A percentile compares a stretch with the other conserved stretches of the same genome.
phyloP scores from a whole-genome alignment of 1,284 basidiomycete species.

The Cryptococcus jaspeensis region DNA sequence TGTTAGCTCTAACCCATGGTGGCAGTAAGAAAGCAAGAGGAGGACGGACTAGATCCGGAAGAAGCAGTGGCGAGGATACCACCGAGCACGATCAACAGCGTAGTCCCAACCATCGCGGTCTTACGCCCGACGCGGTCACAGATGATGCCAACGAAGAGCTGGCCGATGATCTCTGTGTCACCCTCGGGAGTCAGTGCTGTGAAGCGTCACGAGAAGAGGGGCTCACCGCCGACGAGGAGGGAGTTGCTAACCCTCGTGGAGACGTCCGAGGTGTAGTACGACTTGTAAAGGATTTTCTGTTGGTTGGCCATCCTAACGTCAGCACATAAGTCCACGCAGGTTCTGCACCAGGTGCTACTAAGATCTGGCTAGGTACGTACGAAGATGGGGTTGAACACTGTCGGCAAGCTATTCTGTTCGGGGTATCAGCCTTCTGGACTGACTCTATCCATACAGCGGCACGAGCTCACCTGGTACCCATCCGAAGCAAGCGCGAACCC shows the following conservation, averaged over 20 bases:
- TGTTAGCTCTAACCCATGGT: background rate
- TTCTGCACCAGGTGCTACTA: no score
- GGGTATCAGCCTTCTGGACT: background rate
- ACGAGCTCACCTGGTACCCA: conserved; percentile 43
- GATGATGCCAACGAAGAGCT: conserved; percentile 56
- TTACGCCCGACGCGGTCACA: conserved; percentile 72
- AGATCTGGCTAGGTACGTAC: no score
- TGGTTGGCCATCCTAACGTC: no score
- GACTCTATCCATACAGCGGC: background rate
- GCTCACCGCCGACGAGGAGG: conserved; percentile 62
- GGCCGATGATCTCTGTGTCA: conserved; percentile 31
- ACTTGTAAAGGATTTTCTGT: conserved; percentile 59
- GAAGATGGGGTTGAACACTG: conserved; percentile 32
- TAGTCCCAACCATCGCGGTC: conserved; percentile 67
- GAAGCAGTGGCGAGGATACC: conserved; percentile 70
- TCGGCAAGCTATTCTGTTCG: conserved; percentile 26
- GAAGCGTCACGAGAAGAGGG: no score
- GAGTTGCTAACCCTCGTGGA: conserved; percentile 72
- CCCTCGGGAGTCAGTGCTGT: no score
- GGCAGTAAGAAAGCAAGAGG: background rate
- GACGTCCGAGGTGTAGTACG: conserved; percentile 60
- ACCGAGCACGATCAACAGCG: conserved; percentile 67
- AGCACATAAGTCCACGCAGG: no score
- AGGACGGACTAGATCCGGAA: conserved; percentile 55
- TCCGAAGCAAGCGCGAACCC: conserved; percentile 47